Base-by-base conservation (phyloP, 179 eudicot species). In the Heliamphora ciliata region DNA sequence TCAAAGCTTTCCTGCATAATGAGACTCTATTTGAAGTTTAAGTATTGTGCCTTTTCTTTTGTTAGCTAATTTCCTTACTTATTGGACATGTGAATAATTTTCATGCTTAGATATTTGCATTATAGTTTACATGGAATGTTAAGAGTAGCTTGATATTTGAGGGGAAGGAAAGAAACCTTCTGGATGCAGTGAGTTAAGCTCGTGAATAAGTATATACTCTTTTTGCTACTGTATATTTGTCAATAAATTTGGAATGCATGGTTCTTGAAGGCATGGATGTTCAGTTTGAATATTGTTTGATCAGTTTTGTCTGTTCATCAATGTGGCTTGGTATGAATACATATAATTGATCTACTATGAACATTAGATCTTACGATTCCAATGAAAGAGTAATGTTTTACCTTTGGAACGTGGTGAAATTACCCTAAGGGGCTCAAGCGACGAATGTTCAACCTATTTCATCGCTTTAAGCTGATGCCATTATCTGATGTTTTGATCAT, bases 1-100 rank as follows among this genome's bases (percentile, higher is more conserved):
- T 6, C 40, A 54, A 56, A 52, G 78, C 48, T 21, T 75, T 75
- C 55, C 63, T 64, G 10, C 55, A 52, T 75, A 64, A 75, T 2
- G 63, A 75, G 21, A 75, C 48, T 54, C 64, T 75, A 21, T 55
- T 54, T 31, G 48, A 75, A 18, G 78, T 75, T 11, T 75, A 75
- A 40, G 13, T 44, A 4, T 75, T 24, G 64, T 55, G 61, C 4
- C 55, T 75, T 75, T 24, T 0, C 0, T 0, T 40, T 6, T 72
- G 8, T 71, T 71, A 47, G 8, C 58, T 50, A 3, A 8, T 72
- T 50, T 50, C 1, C 3, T 7, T 46, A 48, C 55, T 71, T 47
- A 70, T 46, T 14, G 52, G n/a, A 69, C 18, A 70, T 71, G 2
- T 47, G 55, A 72, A 50, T 6, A 72, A n/a, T 4, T 21, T 56